These are phyloP conservation scores for Fusarium sp. DNA, from an alignment of 2,329 filamentous ascomycete genomes.

Conservation along the genomic window DNA sequence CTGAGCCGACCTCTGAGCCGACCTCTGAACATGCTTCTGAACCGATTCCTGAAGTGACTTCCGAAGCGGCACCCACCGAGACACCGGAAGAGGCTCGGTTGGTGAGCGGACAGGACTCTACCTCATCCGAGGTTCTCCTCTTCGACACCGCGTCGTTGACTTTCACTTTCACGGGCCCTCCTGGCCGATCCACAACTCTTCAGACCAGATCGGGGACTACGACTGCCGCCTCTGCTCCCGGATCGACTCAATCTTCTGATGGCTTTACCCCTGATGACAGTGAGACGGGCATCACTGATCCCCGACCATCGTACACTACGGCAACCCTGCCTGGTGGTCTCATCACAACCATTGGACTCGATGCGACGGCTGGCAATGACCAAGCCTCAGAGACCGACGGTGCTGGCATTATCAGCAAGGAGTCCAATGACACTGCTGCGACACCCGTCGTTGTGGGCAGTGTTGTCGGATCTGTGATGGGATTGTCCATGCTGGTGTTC, in stretches of 20 bases:
- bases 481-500: slow-evolving; percentile 56
- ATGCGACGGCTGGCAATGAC: slow-evolving; percentile 35
- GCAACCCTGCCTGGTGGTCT: slow-evolving; percentile 34
- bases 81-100: slow-evolving; percentile 15
- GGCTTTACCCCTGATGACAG: slow-evolving; percentile 12
- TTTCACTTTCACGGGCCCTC: slow-evolving; percentile 31
- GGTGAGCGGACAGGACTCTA: slow-evolving; percentile 12
- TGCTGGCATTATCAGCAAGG: slow-evolving; percentile 20
- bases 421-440: slow-evolving; percentile 24
- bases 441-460: slow-evolving; percentile 61
- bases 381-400: slow-evolving; percentile 30
- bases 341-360: slow-evolving; percentile 36
- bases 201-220: slow-evolving; percentile 30
- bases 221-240: slow-evolving; percentile 26
- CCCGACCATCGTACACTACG: slow-evolving; percentile 30
- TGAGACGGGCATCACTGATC: slow-evolving; percentile 29
- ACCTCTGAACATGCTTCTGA: not conserved
- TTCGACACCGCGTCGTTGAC: slow-evolving; percentile 36
- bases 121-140: slow-evolving; percentile 27
- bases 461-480: slow-evolving; percentile 61
- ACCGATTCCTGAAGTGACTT: not conserved
- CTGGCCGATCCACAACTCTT: slow-evolving; percentile 31
- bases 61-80: slow-evolving; percentile 6
- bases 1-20: slow-evolving; percentile 8
- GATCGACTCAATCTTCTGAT: slow-evolving; percentile 32